phyloP scores from a whole-genome alignment of 2,329 filamentous ascomycete species.

The Sclerotinia glacialis region DNA sequence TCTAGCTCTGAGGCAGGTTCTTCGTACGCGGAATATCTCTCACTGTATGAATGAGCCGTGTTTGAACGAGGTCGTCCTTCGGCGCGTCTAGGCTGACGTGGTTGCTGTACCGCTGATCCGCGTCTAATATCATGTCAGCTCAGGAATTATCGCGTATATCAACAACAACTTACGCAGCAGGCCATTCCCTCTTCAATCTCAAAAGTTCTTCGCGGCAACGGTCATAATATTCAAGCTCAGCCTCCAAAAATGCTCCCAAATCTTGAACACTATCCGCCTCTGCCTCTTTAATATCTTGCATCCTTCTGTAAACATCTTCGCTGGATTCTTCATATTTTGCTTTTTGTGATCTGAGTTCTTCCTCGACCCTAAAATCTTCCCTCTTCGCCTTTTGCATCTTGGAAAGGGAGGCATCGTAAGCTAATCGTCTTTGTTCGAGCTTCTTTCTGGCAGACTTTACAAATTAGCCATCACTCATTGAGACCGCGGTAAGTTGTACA shows the following conservation, averaged over 20 bases:
- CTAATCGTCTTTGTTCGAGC: conserved; percentile 82
- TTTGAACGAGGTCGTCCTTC: conserved; percentile 54
- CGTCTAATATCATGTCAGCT: conserved; percentile 18
- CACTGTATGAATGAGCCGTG: conserved; percentile 61
- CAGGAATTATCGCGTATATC: not conserved
- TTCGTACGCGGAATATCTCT: conserved; percentile 56
- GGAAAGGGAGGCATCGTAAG: conserved; percentile 82
- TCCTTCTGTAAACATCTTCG: conserved; percentile 85
- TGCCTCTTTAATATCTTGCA: conserved; percentile 94
- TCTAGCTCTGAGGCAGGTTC: conserved; percentile 46
- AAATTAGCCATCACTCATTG: conserved; percentile 29
- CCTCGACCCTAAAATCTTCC: conserved; percentile 89
- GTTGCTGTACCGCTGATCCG: conserved; percentile 17
- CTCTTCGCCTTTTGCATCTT: conserved; percentile 94
- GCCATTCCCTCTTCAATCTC: conserved; percentile 67
- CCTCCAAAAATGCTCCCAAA: conserved; percentile 77
- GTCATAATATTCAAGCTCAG: conserved; percentile 88
- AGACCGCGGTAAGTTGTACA: conserved; percentile 31
- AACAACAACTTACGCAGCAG: conserved; percentile 51
- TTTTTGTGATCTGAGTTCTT: conserved; percentile 86
- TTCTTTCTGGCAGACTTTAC: conserved; percentile 78
- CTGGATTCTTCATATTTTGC: conserved; percentile 95
- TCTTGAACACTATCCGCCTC: conserved; percentile 81
- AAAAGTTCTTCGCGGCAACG: conserved; percentile 80
- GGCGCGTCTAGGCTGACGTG: conserved; percentile 30